These are phyloP conservation scores for Lentinula detonsa DNA, from an alignment of 768 basidiomycete species.

Conservation along the genomic window DNA sequence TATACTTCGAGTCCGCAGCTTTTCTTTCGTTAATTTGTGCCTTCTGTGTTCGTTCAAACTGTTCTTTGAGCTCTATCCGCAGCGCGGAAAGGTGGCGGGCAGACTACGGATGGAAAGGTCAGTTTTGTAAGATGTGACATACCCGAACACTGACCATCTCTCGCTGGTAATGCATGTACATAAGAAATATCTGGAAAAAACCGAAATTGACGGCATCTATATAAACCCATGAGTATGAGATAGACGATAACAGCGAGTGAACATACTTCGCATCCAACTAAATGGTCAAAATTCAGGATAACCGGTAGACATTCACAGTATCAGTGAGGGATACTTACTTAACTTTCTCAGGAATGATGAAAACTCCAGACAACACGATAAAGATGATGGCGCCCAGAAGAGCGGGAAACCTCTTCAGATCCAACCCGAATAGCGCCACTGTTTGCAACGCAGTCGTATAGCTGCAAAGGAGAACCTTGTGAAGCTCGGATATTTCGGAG, in stretches of 20 bases:
- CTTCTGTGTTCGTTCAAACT: conserved; percentile 31
- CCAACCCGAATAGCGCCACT: conserved; percentile 66
- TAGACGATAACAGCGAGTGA: background rate
- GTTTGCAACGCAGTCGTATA: conserved; percentile 42
- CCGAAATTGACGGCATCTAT: conserved; percentile 64
- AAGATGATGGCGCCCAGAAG: conserved; percentile 50
- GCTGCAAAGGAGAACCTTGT: background rate
- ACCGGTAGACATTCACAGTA: background rate
- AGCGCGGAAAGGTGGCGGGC: conserved; percentile 6
- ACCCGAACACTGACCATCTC: conserved; percentile 35
- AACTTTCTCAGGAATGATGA: conserved; percentile 30
- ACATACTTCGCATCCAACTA: conserved; percentile 30
- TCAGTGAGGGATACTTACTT: background rate
- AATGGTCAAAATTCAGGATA: background rate
- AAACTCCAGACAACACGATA: conserved; percentile 38
- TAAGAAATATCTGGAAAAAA: conserved; percentile 75
- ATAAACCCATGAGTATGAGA: conserved; percentile 7
- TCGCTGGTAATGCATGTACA: conserved; percentile 67
- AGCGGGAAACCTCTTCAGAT: conserved; percentile 62
- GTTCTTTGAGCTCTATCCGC: conserved; percentile 13
- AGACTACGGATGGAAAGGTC: background rate
- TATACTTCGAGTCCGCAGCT: conserved; percentile 59
- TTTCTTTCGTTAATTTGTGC: conserved; percentile 53
- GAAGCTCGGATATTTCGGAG: background rate
- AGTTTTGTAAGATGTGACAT: background rate